Conservation (phyloP, 164 flowering plant genomes). For the Dillenia suffruticosa region DNA sequence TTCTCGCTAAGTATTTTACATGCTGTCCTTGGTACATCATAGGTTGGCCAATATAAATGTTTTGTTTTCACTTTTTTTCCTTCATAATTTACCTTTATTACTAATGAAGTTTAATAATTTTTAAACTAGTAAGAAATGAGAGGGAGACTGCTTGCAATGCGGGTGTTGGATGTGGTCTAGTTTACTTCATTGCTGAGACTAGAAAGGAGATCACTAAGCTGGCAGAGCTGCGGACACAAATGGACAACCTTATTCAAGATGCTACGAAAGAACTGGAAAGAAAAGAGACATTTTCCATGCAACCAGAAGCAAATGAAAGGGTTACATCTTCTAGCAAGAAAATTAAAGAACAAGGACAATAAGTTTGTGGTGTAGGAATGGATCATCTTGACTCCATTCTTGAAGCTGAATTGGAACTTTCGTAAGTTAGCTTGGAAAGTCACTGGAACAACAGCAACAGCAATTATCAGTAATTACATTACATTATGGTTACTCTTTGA, state of each 20-base stretch:
- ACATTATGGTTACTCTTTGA: neutral
- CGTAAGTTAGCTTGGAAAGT: constrained; percentile 31
- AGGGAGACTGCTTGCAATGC: constrained; percentile 27
- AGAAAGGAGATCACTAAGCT: constrained; percentile 44
- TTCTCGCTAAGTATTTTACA: too few species aligned
- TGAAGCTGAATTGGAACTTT: constrained; percentile 41
- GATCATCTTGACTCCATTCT: constrained; percentile 45
- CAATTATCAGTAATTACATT: constrained; percentile 26
- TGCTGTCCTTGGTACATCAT: too few species aligned
- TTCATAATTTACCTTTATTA: too few species aligned
- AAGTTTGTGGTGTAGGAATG: constrained; percentile 12
- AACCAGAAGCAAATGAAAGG: constrained; percentile 4
- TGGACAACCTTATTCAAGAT: constrained; percentile 34
- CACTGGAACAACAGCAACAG: constrained; percentile 12
- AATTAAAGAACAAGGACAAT: too few species aligned
- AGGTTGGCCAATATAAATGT: too few species aligned
- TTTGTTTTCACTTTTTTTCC: too few species aligned
- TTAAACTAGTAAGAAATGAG: constrained; percentile 14
- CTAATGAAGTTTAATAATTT: too few species aligned
- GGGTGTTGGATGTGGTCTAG: constrained; percentile 40
- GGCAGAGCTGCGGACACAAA: constrained; percentile 28
- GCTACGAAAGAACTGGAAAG: constrained; percentile 21
- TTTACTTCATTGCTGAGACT: constrained; percentile 36
- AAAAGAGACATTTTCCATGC: constrained; percentile 6
- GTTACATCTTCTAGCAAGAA: neutral